These are phyloP conservation scores for Peronospora farinosa DNA, from an alignment of 352 stramenopile genomes.

Conservation along the genomic window DNA sequence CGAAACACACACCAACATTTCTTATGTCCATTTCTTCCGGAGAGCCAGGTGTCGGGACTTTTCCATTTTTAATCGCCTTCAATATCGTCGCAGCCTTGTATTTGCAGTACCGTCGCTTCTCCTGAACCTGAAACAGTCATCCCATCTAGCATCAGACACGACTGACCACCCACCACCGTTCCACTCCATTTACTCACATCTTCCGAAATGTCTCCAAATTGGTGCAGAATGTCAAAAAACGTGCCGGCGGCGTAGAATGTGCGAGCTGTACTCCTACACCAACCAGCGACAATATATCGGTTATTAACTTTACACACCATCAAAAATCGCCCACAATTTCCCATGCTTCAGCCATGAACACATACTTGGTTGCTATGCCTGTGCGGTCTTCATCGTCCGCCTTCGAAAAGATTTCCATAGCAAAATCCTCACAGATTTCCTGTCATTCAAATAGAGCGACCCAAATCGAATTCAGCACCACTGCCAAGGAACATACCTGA, in stretches of 20 bases:
- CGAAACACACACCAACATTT: slow-evolving; percentile 23
- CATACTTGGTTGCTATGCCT: slow-evolving; percentile 84
- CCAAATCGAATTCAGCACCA: neutral
- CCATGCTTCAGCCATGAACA: neutral
- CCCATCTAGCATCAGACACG: slow-evolving; percentile 4
- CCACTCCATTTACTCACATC: slow-evolving; percentile 36
- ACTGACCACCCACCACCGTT: neutral
- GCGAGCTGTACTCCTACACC: slow-evolving; percentile 81
- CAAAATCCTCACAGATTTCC: slow-evolving; percentile 86
- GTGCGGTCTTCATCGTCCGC: slow-evolving; percentile 91
- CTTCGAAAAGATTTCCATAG: slow-evolving; percentile 90
- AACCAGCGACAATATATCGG: slow-evolving; percentile 5
- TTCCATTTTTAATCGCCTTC: slow-evolving; percentile 92
- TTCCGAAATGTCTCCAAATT: slow-evolving; percentile 88
- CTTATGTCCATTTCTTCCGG: slow-evolving; percentile 43
- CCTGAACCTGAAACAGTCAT: slow-evolving; percentile 42
- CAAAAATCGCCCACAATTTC: neutral
- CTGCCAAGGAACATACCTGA: neutral
- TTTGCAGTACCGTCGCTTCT: slow-evolving; percentile 92
- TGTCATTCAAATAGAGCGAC: slow-evolving; percentile 12
- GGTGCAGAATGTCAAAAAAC: slow-evolving; percentile 95
- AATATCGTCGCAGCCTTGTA: slow-evolving; percentile 94
- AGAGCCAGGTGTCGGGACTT: slow-evolving; percentile 70
- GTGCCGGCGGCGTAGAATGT: slow-evolving; percentile 94
- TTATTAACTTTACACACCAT: neutral